A percentile compares a stretch with the other conserved stretches of the same genome.
Conservation (phyloP, 306 rosid species). For the Rosa multiflora region DNA sequence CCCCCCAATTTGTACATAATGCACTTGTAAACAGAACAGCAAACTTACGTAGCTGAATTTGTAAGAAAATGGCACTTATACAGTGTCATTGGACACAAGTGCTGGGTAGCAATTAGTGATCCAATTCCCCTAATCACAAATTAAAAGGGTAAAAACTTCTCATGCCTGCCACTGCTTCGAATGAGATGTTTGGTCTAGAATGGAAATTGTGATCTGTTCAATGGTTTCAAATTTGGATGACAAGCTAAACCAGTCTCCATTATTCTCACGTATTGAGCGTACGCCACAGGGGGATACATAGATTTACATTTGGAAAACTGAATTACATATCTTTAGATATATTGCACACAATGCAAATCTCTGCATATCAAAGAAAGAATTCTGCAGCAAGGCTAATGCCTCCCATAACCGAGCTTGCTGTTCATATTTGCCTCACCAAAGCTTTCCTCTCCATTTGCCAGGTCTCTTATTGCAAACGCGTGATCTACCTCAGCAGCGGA, state of each 20-base stretch:
- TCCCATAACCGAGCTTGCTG: background rate
- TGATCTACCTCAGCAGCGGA: background rate
- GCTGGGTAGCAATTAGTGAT: too few species aligned
- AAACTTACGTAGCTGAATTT: background rate
- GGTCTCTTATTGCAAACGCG: background rate
- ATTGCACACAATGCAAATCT: background rate
- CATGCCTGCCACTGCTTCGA: background rate
- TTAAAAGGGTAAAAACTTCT: background rate
- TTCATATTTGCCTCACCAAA: constrained; percentile 3
- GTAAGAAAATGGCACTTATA: background rate
- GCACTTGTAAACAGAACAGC: background rate
- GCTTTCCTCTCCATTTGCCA: background rate
- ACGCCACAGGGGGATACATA: too few species aligned
- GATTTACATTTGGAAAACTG: background rate
- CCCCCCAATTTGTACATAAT: background rate
- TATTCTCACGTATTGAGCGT: background rate
- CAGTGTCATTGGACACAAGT: too few species aligned
- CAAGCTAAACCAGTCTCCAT: background rate
- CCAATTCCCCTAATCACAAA: background rate
- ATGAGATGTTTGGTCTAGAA: background rate
- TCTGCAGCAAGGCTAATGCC: background rate
- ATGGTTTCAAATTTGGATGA: background rate
- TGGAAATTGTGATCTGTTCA: background rate
- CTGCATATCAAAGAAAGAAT: background rate
- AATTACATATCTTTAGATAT: background rate